These are phyloP conservation scores for Penicillium diatomitis DNA, from an alignment of 495 filamentous ascomycete genomes.

Conservation along the genomic window DNA sequence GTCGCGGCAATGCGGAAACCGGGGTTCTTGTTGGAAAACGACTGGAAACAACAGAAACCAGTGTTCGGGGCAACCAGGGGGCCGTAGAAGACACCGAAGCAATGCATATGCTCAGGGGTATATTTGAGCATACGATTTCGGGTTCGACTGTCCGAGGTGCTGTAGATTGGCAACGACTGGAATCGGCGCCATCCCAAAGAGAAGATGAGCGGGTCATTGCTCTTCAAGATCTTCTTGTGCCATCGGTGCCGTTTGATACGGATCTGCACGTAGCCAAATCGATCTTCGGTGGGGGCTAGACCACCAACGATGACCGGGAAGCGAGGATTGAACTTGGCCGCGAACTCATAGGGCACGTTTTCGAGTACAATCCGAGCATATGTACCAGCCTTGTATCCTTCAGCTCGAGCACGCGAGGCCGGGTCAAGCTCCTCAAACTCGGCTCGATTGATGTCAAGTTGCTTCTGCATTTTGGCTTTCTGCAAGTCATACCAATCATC, in stretches of 20 bases:
- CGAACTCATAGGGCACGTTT: constrained; percentile 84
- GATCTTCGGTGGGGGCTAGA: constrained; percentile 81
- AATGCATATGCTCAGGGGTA: constrained; percentile 96
- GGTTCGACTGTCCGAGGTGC: constrained; percentile 84
- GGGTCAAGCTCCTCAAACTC: constrained; percentile 85
- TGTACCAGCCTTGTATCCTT: constrained; percentile 86
- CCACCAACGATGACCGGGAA: constrained; percentile 86
- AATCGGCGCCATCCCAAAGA: constrained; percentile 96
- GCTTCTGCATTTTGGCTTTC: constrained; percentile 89
- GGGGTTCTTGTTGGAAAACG: constrained; percentile 76
- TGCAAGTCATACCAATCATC: constrained; percentile 98
- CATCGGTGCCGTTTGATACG: constrained; percentile 94
- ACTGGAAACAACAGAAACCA: constrained; percentile 88
- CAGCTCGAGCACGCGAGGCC: constrained; percentile 64
- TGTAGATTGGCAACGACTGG: constrained; percentile 86
- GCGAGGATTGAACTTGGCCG: constrained; percentile 73
- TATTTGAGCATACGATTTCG: constrained; percentile 98
- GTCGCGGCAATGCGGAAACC: constrained; percentile 93
- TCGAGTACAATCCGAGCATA: constrained; percentile 87
- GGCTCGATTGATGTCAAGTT: constrained; percentile 85
- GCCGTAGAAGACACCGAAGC: constrained; percentile 89
- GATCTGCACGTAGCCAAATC: constrained; percentile 90
- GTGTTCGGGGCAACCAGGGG: constrained; percentile 93
- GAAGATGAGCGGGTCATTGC: constrained; percentile 93
- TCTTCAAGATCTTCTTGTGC: constrained; percentile 99